Evolutionary conservation across 352 stramenopile species (phyloP).

Genomic region (Saprolegnia diclina): DNA sequence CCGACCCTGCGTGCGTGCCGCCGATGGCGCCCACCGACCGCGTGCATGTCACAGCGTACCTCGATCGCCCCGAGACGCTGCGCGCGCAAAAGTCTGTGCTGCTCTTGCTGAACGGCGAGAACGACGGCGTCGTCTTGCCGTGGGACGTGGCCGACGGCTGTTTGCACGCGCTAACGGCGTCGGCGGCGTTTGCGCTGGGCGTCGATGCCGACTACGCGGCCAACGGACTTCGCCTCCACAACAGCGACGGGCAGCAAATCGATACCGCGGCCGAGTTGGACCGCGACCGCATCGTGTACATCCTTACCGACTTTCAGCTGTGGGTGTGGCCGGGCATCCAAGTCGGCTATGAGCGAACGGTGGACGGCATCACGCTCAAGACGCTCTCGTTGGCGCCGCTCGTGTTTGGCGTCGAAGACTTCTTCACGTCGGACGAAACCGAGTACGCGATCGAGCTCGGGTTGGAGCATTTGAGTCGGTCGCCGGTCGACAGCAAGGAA

Average conservation of each 20-base stretch:
- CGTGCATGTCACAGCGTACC: conserved; percentile 37
- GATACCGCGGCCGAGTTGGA: conserved; percentile 18
- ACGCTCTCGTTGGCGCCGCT: conserved; percentile 26
- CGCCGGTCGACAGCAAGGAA: conserved; percentile 16
- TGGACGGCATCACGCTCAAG: conserved; percentile 20
- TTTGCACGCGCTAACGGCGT: conserved; percentile 7
- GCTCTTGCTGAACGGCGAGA: conserved; percentile 24
- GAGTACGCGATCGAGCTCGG: conserved; percentile 22
- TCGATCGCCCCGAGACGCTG: conserved; percentile 27
- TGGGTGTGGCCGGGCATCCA: conserved; percentile 27
- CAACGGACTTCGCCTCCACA: conserved; percentile 23
- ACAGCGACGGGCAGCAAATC: conserved; percentile 23
- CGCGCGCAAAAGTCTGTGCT: conserved; percentile 15
- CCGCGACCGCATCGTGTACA: conserved; percentile 22
- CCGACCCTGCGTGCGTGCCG: conserved; percentile 29
- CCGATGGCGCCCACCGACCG: conserved; percentile 32
- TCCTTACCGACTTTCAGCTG: conserved; percentile 26
- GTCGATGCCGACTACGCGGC: conserved; percentile 24
- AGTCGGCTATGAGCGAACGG: conserved; percentile 17
- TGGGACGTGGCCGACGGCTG: conserved; percentile 21
- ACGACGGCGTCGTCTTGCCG: conserved; percentile 11
- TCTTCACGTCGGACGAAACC: conserved; percentile 26
- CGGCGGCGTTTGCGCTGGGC: background rate
- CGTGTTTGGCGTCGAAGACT: conserved; percentile 25
- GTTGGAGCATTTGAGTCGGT: background rate